Base-by-base conservation (phyloP, 2,329 filamentous ascomycete genomes). In the Xylariaceae sp. region DNA sequence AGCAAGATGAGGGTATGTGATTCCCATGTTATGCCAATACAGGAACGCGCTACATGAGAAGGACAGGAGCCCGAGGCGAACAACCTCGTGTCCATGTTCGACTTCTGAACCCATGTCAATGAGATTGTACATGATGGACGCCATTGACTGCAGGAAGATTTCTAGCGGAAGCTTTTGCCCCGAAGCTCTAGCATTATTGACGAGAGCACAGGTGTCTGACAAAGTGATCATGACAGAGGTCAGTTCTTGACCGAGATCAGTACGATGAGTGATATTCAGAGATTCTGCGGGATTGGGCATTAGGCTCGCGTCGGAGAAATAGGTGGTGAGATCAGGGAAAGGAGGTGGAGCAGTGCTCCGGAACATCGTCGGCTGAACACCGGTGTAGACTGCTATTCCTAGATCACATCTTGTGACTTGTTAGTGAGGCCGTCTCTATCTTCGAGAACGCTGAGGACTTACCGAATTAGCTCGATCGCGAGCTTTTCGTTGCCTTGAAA, bases 11-110 rank as follows among this genome's bases (percentile, higher is more conserved):
- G 41, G 45, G 12, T 57, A 60, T 6, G 56, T 49, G 1, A 54
- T 47, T 11, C 52, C 51, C 6, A 68, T 43, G 27, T 62, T 52
- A 19, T 62, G 53, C 68, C 68, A 71, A 31, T 68, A 68, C 6
- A 75, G 57, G 52, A 75, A 75, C n/a, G 71, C 50, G 47, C 62
- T 60, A n/a, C 59, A 64, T 5, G 62, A 62, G 44, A 71, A 73
- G 14, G 64, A 64, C 1, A 75, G 52, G 0, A 75, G 58, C 14
- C 71, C 69, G 9, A 70, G 61, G 2, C 71, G 68, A 11, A 75
- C 54, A 1, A 62, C 58, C 53, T 74, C 70, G 33, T 70, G 55
- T 5, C 56, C 57, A 2, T 27, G 14, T 6, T 58, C 50, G 47
- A 67, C 68, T 3, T 47, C 43, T 14, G 15, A 36, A 10, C 33